Conservation (phyloP, 2,329 filamentous ascomycete genomes). For the Rachicladosporium sp. region DNA sequence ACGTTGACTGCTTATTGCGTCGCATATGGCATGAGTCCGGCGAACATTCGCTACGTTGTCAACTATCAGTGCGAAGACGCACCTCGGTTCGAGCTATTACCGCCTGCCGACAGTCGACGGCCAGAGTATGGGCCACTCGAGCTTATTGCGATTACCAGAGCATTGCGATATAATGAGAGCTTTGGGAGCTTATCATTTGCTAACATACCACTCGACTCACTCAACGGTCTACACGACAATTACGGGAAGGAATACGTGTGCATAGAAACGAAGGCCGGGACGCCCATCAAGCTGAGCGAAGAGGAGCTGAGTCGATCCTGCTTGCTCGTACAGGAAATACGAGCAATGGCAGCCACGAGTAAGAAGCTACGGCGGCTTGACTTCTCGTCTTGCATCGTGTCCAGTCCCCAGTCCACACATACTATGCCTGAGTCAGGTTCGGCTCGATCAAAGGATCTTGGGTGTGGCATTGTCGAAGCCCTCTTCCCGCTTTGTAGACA, state of each 20-base stretch:
- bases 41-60: slow-evolving; percentile 53
- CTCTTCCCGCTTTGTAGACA: slow-evolving; percentile 55
- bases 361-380: slow-evolving; percentile 50
- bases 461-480: slow-evolving; percentile 58
- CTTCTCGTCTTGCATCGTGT: slow-evolving; percentile 50
- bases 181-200: slow-evolving; percentile 58
- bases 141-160: slow-evolving; percentile 56
- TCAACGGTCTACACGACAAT: slow-evolving; percentile 50
- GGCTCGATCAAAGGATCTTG: slow-evolving; percentile 39
- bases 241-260: slow-evolving; percentile 52
- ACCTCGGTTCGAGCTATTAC: slow-evolving; percentile 52
- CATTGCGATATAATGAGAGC: slow-evolving; percentile 57
- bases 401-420: slow-evolving; percentile 33
- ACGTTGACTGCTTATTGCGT: slow-evolving; percentile 59
- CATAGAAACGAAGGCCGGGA: slow-evolving; percentile 42
- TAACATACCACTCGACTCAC: slow-evolving; percentile 48
- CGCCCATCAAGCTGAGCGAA: slow-evolving; percentile 41
- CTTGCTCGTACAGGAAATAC: slow-evolving; percentile 55
- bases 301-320: slow-evolving; percentile 44
- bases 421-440: background rate
- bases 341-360: slow-evolving; percentile 55
- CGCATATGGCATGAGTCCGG: slow-evolving; percentile 54
- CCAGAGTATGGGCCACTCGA: slow-evolving; percentile 48
- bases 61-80: slow-evolving; percentile 52
- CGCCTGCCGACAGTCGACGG: slow-evolving; percentile 39